phyloP scores from a whole-genome alignment of 2,329 filamentous ascomycete species.

The Chrysosporium queenslandicum region DNA sequence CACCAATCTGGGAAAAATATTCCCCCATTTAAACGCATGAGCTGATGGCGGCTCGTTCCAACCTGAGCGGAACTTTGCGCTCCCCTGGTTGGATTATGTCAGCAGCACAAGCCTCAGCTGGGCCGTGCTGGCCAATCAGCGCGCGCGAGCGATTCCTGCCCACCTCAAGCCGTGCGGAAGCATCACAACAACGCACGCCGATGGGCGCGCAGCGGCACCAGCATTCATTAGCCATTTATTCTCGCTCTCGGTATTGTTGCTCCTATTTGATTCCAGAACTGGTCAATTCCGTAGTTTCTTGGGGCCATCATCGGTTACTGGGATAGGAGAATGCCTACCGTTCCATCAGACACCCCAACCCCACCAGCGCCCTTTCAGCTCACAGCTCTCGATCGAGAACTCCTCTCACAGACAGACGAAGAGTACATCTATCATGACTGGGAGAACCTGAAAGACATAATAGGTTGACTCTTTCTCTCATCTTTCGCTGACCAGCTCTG shows the following conservation, averaged over 20 bases:
- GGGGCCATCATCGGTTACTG: neutral
- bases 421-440: slow-evolving; percentile 45
- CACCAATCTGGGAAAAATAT: slow-evolving; percentile 10
- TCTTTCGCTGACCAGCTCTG: neutral
- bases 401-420: slow-evolving; percentile 44
- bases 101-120: too few relatives aligned
- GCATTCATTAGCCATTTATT: too few relatives aligned
- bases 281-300: neutral
- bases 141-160: too few relatives aligned
- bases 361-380: slow-evolving; percentile 36
- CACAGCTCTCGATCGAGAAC: slow-evolving; percentile 40
- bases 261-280: neutral
- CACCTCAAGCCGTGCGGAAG: too few relatives aligned
- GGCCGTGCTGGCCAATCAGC: neutral
- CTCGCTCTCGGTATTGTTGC: too few relatives aligned
- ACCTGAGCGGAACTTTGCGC: neutral
- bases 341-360: neutral
- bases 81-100: neutral
- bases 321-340: slow-evolving; percentile 7
- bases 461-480: slow-evolving; percentile 33
- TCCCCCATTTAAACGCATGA: neutral
- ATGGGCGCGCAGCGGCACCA: too few relatives aligned
- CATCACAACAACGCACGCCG: too few relatives aligned
- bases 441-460: slow-evolving; percentile 44
- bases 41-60: slow-evolving; percentile 5